Percentiles rank a stretch among this genome's conserved stretches.
Conservation (phyloP, 768 basidiomycete genomes). For the Lentinula aciculospora region DNA sequence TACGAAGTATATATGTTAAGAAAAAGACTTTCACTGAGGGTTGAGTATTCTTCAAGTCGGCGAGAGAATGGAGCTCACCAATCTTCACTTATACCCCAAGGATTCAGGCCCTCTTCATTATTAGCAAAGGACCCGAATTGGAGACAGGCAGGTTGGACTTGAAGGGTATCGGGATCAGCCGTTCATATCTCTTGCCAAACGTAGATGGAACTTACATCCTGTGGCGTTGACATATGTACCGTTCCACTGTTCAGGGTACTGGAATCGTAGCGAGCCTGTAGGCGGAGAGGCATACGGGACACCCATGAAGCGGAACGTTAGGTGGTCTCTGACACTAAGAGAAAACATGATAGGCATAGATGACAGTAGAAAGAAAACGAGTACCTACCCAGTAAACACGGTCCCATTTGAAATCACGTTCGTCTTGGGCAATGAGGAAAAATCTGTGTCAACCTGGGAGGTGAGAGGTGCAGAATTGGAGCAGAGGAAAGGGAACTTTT, state of each 20-base stretch:
- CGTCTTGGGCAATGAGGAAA: slow-evolving; percentile 9
- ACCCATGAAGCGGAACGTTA: slow-evolving; percentile 36
- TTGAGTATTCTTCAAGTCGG: background rate
- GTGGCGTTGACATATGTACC: slow-evolving; percentile 25
- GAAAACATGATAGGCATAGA: background rate
- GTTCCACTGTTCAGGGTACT: slow-evolving; percentile 22
- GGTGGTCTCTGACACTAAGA: slow-evolving; percentile 30
- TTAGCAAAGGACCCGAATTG: slow-evolving; percentile 13
- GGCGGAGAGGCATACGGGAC: slow-evolving; percentile 34
- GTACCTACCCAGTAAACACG: slow-evolving; percentile 9
- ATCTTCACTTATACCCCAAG: slow-evolving; percentile 15
- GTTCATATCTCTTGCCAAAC: background rate
- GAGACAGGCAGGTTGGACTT: slow-evolving; percentile 15
- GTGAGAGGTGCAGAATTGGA: slow-evolving; percentile 14
- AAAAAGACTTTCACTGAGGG: slow-evolving; percentile 13
- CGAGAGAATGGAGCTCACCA: slow-evolving; percentile 7
- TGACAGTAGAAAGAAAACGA: background rate
- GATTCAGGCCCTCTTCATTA: slow-evolving; percentile 13
- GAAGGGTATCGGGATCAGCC: background rate
- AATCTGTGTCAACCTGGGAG: slow-evolving; percentile 13
- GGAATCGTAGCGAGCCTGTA: slow-evolving; percentile 22
- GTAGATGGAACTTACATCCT: slow-evolving; percentile 16
- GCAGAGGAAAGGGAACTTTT: slow-evolving; percentile 12
- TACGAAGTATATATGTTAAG: slow-evolving; percentile 32
- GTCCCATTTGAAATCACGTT: slow-evolving; percentile 9